Evolutionary conservation across 345 rosid species (phyloP), one percentile per base, ranked within the genome.

Genomic region (Citrus cavaleriei): DNA sequence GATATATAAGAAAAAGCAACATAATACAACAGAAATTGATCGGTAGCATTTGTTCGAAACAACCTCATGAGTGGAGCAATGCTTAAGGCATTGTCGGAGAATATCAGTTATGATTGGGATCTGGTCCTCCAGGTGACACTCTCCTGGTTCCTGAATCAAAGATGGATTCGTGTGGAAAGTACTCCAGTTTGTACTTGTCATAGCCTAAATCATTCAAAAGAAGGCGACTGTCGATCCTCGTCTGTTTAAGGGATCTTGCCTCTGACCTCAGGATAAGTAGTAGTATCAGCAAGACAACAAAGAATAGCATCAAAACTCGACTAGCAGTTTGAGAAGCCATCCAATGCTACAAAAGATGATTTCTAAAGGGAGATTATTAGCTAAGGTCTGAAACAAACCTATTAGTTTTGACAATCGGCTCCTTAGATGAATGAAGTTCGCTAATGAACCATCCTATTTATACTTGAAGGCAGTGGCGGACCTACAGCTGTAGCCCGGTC

Each of bases 71-170:
- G 58, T 34, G 25, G 60, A 34, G 46, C 32, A 6, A 54, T 54
- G 16, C 46, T 66, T 40, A 72, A 72, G 65, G 18, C 35, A 30
- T 68, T 80, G 49, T 40, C 1, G 72, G 81, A 12, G 78, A 70
- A 40, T 7, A 30, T 35, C 77, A 70, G 70, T 88, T 83, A 77
- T 88, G 89, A 42, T 79, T 79, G 68, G 82, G 75, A 81, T 88
- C 82, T 1, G 91, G 89, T 46, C 89, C 91, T 13, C 78, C 88
- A 0, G 89, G 91, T 2, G 87, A 74, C 37, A 77, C 55, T 70
- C 85, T 68, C 2, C 68, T 76, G 4, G 74, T 9, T 4, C 40
- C 40, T 18, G 80, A 0, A 65, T 58, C 78, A 7, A 40, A 12
- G 16, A 18, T 42, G 57, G 78, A 67, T 28, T 73, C 61, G 55